Conservation (phyloP, 257 asterid genomes). For the Ocimum tenuiflorum region DNA sequence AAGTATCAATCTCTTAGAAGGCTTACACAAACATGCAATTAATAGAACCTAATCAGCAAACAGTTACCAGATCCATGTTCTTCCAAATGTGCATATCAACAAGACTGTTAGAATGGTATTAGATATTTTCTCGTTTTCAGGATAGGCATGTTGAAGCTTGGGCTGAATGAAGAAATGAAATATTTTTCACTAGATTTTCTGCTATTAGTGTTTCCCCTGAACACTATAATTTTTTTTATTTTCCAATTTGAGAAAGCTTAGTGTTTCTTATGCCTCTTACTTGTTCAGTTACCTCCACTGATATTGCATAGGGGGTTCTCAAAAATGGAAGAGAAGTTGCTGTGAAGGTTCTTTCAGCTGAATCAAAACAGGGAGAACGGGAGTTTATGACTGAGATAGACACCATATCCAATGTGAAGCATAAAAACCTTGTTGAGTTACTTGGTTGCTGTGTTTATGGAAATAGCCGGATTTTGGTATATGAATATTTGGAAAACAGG, state of each 20-base stretch:
- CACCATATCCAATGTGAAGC: slow-evolving; percentile 71
- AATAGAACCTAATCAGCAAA: neutral
- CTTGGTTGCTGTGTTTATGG: slow-evolving; percentile 79
- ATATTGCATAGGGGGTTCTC: slow-evolving; percentile 59
- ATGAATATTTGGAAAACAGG: slow-evolving; percentile 65
- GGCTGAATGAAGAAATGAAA: slow-evolving; percentile 11
- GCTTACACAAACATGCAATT: neutral
- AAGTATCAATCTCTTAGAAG: slow-evolving; percentile 7
- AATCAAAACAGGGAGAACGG: slow-evolving; percentile 70
- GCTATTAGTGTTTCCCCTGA: neutral
- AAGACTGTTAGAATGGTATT: neutral
- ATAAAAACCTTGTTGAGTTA: slow-evolving; percentile 81
- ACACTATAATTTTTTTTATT: slow-evolving; percentile 5
- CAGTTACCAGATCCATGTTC: slow-evolving; percentile 10
- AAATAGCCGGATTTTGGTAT: slow-evolving; percentile 60
- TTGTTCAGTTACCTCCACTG: slow-evolving; percentile 22
- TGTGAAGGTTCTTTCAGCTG: slow-evolving; percentile 67
- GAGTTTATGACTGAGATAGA: slow-evolving; percentile 85
- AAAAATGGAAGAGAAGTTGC: slow-evolving; percentile 57
- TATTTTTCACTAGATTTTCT: slow-evolving; percentile 10
- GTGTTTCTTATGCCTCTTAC: slow-evolving; percentile 2
- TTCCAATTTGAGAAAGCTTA: slow-evolving; percentile 8
- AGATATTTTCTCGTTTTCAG: too few species aligned
- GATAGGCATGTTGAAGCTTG: neutral
- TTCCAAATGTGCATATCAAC: neutral